Evolutionary conservation across 768 basidiomycete species (phyloP), one percentile per base, ranked within the genome.

Genomic region (Podaxis pistillaris): DNA sequence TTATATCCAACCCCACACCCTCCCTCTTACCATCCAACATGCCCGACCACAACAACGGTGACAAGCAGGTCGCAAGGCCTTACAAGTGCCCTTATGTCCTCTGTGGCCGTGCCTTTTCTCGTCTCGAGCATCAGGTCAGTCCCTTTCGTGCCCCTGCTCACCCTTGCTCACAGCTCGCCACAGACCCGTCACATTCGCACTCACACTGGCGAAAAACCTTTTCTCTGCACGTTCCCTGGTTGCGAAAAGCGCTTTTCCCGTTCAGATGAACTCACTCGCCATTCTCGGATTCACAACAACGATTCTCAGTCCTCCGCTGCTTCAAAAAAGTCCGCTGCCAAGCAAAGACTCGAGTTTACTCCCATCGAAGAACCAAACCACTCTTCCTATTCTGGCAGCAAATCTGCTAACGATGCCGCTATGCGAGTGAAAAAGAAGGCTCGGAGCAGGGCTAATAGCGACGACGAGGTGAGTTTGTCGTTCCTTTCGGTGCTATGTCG

Each of bases 171-270:
- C 64, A 58, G 66, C 63, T 62, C 63, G 63, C 64, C 28, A 37
- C 74, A 98, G 93, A 99, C 96, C 19, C 90, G 96, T 65, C 96
- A 99, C 72, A 97, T 98, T 59, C 90, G 96, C 63, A 99, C 96
- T 0, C 96, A 99, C 74, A 99, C 96, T 0, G 96, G 96, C 70
- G 96, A 99, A 77, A 98, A 97, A 69, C 96, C 96, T 2, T 98
- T 98, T 69, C 83, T 86, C 22, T 99, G 96, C 83, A 89, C 87
- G 1, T 93, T 89, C 73, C 87, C 93, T 3, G 86, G 88, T n/a
- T 99, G 96, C 83, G 96, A 97, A 76, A 99, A 98, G 75, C 90
- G 95, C 4, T 99, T 99, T 75, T 95, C 93, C 17, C 89, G 96
- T 63, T 94, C 93, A n/a, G 96, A 99, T 80, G 96, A 99, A 76